Evolutionary conservation across 495 filamentous ascomycete genomes (phyloP), one percentile per base, ranked within the genome.

Genomic region (Talaromyces trachyspermus): DNA sequence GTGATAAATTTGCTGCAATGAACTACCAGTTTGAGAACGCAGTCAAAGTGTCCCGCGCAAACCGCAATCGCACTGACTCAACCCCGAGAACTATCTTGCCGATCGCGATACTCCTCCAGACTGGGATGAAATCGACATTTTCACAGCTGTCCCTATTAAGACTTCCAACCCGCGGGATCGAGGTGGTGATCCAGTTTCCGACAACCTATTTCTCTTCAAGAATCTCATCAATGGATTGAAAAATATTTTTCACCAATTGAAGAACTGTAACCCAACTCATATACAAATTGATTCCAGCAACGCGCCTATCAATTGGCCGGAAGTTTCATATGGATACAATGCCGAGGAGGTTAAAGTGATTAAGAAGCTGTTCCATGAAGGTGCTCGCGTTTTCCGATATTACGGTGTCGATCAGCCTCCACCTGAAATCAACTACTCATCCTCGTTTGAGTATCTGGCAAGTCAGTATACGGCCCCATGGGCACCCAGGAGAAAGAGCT

Each of bases 121-220:
- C 43, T 97, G 91, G 86, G 94, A 99, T 59, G 90, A 96, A 61
- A 91, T 91, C 41, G 94, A 99, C 63, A 97, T 99, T 46, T 97
- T 96, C 62, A 84, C 77, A 33, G 94, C 94, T 6, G 92, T 88
- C 54, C 94, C 94, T 1, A 97, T 99, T 65, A 95, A 94, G 66
- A 90, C 86, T 0, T 88, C 89, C 2, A 95, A 88, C 56, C 89
- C 92, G 8, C 81, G 92, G 15, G 94, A 99, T 54, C 80, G 92
- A 22, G 87, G 81, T 30, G 83, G 86, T 11, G 90, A 96, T 62
- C 91, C 94, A 0, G 88, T 97, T n/a, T 82, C 84, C 19, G 94
- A 99, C 60, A 99, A 97, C 65, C 92, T 97, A 54, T 99, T 97
- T 57, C 68, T 99, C 1, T 97, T 99, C 71, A 94, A 88, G 66